Evolutionary conservation across 306 rosid species (phyloP), one percentile per base, ranked within the genome.

Genomic region (Castanea mollissima): DNA sequence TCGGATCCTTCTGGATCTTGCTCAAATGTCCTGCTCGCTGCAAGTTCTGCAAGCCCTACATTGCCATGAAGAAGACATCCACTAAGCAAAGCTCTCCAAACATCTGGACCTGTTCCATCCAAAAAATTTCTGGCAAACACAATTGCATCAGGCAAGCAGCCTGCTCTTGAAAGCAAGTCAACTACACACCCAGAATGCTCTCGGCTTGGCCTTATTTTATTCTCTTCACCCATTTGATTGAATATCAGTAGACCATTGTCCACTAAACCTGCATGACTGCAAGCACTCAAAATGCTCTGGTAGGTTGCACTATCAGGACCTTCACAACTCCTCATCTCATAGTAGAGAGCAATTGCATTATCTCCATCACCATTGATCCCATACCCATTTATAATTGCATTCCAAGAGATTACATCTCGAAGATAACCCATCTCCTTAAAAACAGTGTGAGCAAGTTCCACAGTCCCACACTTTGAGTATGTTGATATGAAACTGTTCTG

Each of bases 21-120:
- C 44, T 77, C 38, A 12, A 34, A 29, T 58, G 34, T n/a, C 52
- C 55, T 77, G 41, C 35, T 68, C 2, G 74, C 67, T 31, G 67
- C 80, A 32, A 51, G 60, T 55, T 77, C 73, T 63, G 79, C 79
- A 3, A 76, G 51, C 25, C 56, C 74, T 29, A 77, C 54, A 35
- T 77, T 77, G 18, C 55, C 13, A 52, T 76, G 73, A 76, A 76
- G 27, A 25, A 15, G 20, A 65, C 80, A 63, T 76, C 74, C 80
- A 29, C 80, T 64, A 49, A 52, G 73, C 73, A 76, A 76, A 64
- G 80, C 80, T 56, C 73, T 64, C 80, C 73, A 64, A 19, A 51
- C 73, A 77, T 52, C 55, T 77, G 67, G 74, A 21, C 55, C 41
- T 15, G 35, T 25, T 23, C 74, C 64, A 32, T 55, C 67, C 55